Conservation (phyloP, 805 yeast species). For the Yamadazyma insecticola region DNA sequence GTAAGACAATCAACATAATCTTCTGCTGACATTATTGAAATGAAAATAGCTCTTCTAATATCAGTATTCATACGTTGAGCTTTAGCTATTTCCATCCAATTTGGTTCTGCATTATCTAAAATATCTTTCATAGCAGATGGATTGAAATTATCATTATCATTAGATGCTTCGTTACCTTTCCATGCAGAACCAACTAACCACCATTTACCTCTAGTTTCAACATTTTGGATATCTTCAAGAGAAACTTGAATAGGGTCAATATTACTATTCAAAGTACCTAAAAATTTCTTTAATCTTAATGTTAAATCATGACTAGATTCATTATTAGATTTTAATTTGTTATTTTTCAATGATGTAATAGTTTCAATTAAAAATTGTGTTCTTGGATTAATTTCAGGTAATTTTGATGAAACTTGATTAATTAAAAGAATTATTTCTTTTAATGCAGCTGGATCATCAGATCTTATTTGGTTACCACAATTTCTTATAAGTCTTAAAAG, state of each 20-base stretch:
- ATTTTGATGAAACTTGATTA: constrained; percentile 41
- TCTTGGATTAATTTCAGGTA: constrained; percentile 48
- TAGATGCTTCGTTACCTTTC: constrained; percentile 56
- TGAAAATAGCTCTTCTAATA: constrained; percentile 86
- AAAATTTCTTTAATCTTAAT: constrained; percentile 57
- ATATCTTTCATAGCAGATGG: constrained; percentile 51
- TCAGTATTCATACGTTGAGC: constrained; percentile 94
- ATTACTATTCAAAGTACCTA: constrained; percentile 47
- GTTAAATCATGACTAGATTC: constrained; percentile 51
- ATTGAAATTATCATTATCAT: constrained; percentile 21
- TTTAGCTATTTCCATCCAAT: constrained; percentile 84
- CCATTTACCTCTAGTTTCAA: constrained; percentile 91
- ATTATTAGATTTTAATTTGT: constrained; percentile 57
- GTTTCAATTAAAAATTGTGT: constrained; percentile 82
- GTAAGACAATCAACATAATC: constrained; percentile 87
- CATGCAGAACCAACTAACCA: constrained; percentile 99
- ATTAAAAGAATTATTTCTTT: constrained; percentile 68
- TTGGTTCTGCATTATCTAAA: constrained; percentile 68
- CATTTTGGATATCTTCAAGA: constrained; percentile 71
- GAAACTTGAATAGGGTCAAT: constrained; percentile 83
- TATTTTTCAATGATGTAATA: constrained; percentile 79
- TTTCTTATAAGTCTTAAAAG: constrained; percentile 66
- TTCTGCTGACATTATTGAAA: constrained; percentile 91
- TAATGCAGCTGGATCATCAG: constrained; percentile 84
- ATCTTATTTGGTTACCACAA: constrained; percentile 79